These are phyloP conservation scores for Orobanche coerulescens DNA, from an alignment of 257 asterid species.

Conservation along the genomic window DNA sequence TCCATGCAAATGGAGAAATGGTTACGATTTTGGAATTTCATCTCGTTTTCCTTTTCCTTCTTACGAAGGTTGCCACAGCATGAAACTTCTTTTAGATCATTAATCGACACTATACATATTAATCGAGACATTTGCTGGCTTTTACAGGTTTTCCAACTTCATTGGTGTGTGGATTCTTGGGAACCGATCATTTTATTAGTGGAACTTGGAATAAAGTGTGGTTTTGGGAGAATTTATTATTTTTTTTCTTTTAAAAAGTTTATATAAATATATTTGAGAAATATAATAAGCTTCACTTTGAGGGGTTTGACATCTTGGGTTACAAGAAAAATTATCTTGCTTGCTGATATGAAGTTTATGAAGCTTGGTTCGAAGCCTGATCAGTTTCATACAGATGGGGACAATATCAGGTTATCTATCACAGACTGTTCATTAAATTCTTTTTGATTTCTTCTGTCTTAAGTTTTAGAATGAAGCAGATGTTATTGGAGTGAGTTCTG, in stretches of 20 bases:
- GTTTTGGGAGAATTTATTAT: not conserved
- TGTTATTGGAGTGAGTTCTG: not conserved
- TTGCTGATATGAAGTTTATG: constrained; percentile 73
- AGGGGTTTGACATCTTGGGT: not conserved
- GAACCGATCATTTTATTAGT: not conserved
- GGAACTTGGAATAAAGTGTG: not conserved
- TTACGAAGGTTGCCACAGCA: no score
- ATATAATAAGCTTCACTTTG: not conserved
- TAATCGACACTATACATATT: no score
- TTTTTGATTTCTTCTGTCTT: not conserved
- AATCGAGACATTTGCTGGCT: constrained; percentile 40
- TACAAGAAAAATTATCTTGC: not conserved
- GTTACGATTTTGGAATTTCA: no score
- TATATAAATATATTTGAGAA: not conserved
- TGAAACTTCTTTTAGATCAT: no score
- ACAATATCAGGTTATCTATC: constrained; percentile 53
- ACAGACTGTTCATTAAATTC: no score
- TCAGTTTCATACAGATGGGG: constrained; percentile 76
- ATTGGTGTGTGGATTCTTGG: constrained; percentile 25
- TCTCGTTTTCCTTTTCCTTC: no score
- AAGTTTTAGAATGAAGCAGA: not conserved
- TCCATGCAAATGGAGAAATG: no score
- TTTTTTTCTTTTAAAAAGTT: no score
- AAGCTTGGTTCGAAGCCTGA: constrained; percentile 93
- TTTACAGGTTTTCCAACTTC: constrained; percentile 42